phyloP scores from a whole-genome alignment of 768 basidiomycete genomes.

The Mycena polygramma region DNA sequence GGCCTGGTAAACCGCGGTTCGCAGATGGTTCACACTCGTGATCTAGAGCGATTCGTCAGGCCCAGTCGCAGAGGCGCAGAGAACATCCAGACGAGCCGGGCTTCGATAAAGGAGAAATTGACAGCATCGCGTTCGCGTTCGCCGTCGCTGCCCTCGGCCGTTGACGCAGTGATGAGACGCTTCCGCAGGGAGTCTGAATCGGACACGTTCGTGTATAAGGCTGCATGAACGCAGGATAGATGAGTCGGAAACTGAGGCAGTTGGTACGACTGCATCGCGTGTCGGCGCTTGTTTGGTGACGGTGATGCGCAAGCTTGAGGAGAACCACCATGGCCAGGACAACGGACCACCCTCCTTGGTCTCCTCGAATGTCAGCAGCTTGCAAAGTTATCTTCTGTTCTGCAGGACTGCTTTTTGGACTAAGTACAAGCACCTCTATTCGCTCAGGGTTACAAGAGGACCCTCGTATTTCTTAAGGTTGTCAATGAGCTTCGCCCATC shows the following conservation, averaged over 20 bases:
- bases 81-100: constrained; percentile 72
- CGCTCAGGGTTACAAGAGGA: background rate
- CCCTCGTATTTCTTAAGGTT: constrained; percentile 49
- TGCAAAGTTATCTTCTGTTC: too few relatives aligned
- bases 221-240: constrained; percentile 64
- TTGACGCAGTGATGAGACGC: constrained; percentile 80
- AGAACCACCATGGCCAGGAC: too few relatives aligned
- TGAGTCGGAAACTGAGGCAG: constrained; percentile 66
- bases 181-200: constrained; percentile 73
- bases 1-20: constrained; percentile 88
- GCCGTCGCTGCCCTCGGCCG: constrained; percentile 68
- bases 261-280: constrained; percentile 65
- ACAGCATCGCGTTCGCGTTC: constrained; percentile 80
- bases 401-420: too few relatives aligned
- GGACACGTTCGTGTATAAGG: constrained; percentile 74
- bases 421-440: too few relatives aligned
- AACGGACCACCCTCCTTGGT: too few relatives aligned
- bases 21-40: constrained; percentile 82
- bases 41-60: constrained; percentile 63
- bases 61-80: background rate
- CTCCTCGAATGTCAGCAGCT: too few relatives aligned
- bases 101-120: constrained; percentile 94
- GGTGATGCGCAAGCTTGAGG: too few relatives aligned
- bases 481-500: constrained; percentile 52
- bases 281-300: background rate